Base-by-base conservation (phyloP, 768 basidiomycete genomes). In the Macrolepiota albuminosa region DNA sequence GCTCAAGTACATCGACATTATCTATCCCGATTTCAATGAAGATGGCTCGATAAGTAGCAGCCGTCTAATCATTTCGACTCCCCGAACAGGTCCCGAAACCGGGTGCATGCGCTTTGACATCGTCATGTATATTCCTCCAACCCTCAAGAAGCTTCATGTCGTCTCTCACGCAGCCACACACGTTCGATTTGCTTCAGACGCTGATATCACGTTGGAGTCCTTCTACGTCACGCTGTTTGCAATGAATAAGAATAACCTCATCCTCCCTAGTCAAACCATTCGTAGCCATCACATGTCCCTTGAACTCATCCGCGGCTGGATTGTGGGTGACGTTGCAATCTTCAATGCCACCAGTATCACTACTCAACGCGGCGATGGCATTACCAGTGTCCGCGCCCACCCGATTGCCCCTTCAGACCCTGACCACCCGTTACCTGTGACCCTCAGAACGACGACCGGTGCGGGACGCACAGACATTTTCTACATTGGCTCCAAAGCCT, bases 61-160 rank as follows among this genome's bases (percentile, higher is more conserved):
- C 66, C 72, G 72, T 29, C 49, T 81, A 37, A 64, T 70, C 48
- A 67, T 84, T 26, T 59, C 68, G 14, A 81, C 80, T 6, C 75
- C 80, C 1, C 53, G 60, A 13, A 51, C 70, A 58, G 60, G 62
- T 42, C 60, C 62, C 26, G 59, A 60, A 3, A 59, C 67, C 48
- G 65, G 71, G 21, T 86, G 84, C 72, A 76, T 84, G 65, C 81
- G 83, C 47, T 86, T 76, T 69, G 84, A 85, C 68, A 69, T 83
- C 58, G 77, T 73, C 31, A 69, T 85, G 65, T 78, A 73, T 63
- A 68, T 85, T 34, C 86, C 85, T 8, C 75, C 76, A 4, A 72
- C 68, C 24, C 72, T 86, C 40, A 79, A 78, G 67, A 78, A 76
- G 56, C 75, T 87, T 21, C 71, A 78, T 42, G 62, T 87, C 50